phyloP scores from a whole-genome alignment of 1,284 basidiomycete genomes.

The Ustilago loliicola region DNA sequence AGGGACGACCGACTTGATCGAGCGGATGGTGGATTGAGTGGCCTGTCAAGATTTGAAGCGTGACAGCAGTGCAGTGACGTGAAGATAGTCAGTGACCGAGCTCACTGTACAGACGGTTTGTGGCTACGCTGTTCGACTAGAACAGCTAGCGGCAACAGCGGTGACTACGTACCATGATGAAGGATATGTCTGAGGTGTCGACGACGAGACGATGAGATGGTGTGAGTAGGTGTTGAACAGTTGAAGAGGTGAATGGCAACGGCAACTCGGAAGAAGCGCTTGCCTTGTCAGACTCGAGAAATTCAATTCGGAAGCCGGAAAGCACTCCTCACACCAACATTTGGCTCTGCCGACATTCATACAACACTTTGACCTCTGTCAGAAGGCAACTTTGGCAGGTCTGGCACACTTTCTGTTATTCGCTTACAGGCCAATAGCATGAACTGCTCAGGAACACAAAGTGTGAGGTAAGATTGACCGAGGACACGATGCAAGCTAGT shows the following conservation, averaged over 20 bases:
- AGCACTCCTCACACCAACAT: neutral
- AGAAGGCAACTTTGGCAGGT: too few relatives aligned
- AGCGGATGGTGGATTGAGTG: conserved; percentile 71
- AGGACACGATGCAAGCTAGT: neutral
- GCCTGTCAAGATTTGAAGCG: conserved; percentile 19
- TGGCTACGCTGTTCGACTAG: too few relatives aligned
- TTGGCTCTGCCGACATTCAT: neutral
- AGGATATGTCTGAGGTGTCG: conserved; percentile 2
- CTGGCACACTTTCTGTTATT: too few relatives aligned
- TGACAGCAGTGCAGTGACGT: too few relatives aligned
- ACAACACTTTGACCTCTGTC: neutral
- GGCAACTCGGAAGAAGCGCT: conserved; percentile 21
- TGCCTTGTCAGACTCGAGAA: conserved; percentile 2
- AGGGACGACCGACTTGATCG: conserved; percentile 90
- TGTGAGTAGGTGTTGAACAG: too few relatives aligned
- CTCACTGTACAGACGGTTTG: neutral
- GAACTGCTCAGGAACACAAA: neutral
- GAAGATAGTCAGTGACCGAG: neutral
- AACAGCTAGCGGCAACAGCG: neutral
- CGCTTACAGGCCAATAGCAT: too few relatives aligned
- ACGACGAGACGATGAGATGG: neutral
- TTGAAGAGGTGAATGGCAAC: conserved; percentile 7
- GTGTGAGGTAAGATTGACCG: neutral
- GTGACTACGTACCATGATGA: conserved; percentile 36
- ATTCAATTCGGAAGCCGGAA: conserved; percentile 39